Evolutionary conservation across 208 protist species (phyloP), one percentile per base, ranked within the genome.

Genomic region (Trypanosoma cruzi): DNA sequence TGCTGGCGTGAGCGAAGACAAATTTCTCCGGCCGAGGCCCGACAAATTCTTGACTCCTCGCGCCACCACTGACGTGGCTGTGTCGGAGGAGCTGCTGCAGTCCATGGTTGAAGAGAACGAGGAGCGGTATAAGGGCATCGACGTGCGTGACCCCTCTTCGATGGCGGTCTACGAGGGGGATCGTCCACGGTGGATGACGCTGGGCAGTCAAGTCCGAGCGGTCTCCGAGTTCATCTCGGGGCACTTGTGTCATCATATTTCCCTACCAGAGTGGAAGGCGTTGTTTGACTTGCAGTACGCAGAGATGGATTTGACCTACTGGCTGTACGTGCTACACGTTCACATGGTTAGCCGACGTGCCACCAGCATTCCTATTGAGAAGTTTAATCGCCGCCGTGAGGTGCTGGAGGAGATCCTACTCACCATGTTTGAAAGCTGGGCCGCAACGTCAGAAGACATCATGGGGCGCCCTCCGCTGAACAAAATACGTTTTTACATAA

Each of bases 301-400:
- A 5, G 88, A 96, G 84, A 94, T 96, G 87, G 90, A 96, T 61
- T 58, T 96, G 18, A 93, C 86, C 4, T 96, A 93, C 57, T 96
- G 88, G 86, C 76, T 96, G n/a, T 96, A 93, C 64, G 86, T 96
- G 24, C 67, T 96, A 44, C 90, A 96, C 64, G 76, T 96, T 14
- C 90, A 96, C 72, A 75, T 96, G 55, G 81, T 96, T 31, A 90
- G 83, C 64, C 85, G 90, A 37, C 88, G 90, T 32, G 85, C 88
- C 18, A 92, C 88, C 1, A 88, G 82, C 64, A 89, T 96, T 54
- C 90, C 90, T 16, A 93, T 96, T 73, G 88, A 93, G 44, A 86
- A 71, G 68, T 96, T 92, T 74, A 90, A 83, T 66, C 90, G 90
- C 26, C 87, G 90, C 42, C 85, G 90, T 40, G 90, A 96, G 80